These are phyloP conservation scores for Astrocystis sublimbata DNA, from an alignment of 495 filamentous ascomycete species.

Conservation along the genomic window DNA sequence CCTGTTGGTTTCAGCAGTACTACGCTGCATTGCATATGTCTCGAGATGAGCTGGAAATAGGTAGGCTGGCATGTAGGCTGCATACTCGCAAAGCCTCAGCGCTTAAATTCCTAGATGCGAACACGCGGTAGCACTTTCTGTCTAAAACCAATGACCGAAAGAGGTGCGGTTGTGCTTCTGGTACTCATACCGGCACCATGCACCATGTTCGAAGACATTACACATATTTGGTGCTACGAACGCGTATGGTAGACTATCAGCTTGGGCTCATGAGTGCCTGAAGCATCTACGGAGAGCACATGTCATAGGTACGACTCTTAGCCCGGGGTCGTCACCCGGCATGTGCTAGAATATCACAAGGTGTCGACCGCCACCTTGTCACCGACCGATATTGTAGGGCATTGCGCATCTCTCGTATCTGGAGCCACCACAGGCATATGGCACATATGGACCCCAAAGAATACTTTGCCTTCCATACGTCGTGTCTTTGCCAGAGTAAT, in stretches of 20 bases:
- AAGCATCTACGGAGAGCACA: neutral
- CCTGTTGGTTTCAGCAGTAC: conserved; percentile 13
- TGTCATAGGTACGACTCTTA: neutral
- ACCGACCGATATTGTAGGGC: conserved; percentile 58
- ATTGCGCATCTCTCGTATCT: conserved; percentile 37
- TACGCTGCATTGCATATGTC: conserved; percentile 6
- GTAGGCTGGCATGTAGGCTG: conserved; percentile 4
- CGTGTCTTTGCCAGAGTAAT: conserved; percentile 84
- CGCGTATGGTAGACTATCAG: neutral
- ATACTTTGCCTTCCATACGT: conserved; percentile 75
- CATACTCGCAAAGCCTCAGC: neutral
- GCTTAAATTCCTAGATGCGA: neutral
- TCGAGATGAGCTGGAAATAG: neutral
- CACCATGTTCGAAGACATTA: too few species aligned
- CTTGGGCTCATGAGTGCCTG: neutral
- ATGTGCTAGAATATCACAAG: neutral
- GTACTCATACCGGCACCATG: too few species aligned
- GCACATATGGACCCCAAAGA: conserved; percentile 80
- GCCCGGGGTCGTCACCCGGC: neutral
- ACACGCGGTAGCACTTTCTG: neutral
- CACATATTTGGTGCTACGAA: too few species aligned
- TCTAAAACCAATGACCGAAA: too few species aligned
- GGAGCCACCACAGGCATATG: conserved; percentile 39
- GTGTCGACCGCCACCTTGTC: conserved; percentile 48
- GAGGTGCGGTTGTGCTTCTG: too few species aligned